Conservation (phyloP, 169 alveolate genomes). For the Eimeria sp. region DNA sequence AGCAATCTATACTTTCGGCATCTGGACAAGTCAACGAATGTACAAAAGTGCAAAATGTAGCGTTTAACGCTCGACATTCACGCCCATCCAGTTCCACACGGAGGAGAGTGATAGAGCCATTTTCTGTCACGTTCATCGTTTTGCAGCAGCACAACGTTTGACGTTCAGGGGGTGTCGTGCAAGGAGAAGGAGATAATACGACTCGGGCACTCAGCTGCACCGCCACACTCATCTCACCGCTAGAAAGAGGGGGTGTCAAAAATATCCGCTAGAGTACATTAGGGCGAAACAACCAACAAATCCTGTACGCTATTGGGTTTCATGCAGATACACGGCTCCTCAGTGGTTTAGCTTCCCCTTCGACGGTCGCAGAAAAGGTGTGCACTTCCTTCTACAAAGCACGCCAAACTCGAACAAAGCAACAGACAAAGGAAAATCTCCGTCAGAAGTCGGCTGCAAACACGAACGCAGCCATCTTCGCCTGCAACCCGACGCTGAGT, state of each 20-base stretch:
- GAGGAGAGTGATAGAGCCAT: neutral
- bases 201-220: neutral
- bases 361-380: neutral
- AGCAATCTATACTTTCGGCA: too few relatives aligned
- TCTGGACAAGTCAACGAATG: too few relatives aligned
- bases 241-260: neutral
- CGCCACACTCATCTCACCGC: neutral
- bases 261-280: neutral
- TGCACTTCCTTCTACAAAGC: neutral
- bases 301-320: neutral
- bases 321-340: neutral
- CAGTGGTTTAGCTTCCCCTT: neutral
- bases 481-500: neutral
- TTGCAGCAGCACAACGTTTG: neutral
- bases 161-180: neutral
- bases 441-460: neutral
- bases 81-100: neutral
- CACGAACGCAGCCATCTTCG: neutral
- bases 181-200: neutral
- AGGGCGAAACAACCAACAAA: neutral
- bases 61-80: neutral
- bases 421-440: neutral
- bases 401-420: neutral
- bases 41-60: too few relatives aligned
- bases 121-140: neutral